A percentile compares a stretch with the other conserved stretches of the same genome.
phyloP scores from a whole-genome alignment of 768 basidiomycete species.

The Mycena epipterygia region DNA sequence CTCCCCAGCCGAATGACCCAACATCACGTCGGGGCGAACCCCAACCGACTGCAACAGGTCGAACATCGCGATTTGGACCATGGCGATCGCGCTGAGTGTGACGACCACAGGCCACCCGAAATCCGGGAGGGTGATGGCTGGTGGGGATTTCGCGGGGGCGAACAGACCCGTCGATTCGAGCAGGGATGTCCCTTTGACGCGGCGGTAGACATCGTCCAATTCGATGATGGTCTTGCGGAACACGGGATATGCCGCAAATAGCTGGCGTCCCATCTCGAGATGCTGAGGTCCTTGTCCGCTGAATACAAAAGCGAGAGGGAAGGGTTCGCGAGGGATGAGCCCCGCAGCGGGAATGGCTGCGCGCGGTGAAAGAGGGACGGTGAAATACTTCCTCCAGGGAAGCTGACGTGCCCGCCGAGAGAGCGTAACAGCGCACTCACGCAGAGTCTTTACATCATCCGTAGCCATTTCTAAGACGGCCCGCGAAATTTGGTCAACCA shows the following conservation, averaged over 20 bases:
- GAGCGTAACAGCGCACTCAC: slow-evolving; percentile 16
- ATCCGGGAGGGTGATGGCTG: neutral
- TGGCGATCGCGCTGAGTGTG: slow-evolving; percentile 43
- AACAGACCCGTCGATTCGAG: slow-evolving; percentile 47
- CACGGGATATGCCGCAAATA: slow-evolving; percentile 40
- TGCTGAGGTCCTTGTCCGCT: slow-evolving; percentile 53
- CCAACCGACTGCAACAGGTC: slow-evolving; percentile 44
- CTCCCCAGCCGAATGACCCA: slow-evolving; percentile 54
- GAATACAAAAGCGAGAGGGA: slow-evolving; percentile 48
- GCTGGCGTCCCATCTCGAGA: slow-evolving; percentile 48
- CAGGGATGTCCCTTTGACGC: slow-evolving; percentile 41
- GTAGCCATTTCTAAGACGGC: neutral
- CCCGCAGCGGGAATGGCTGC: slow-evolving; percentile 16
- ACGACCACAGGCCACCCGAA: slow-evolving; percentile 36
- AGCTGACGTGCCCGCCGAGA: slow-evolving; percentile 36
- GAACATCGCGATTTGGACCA: slow-evolving; percentile 50
- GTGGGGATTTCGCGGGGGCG: neutral
- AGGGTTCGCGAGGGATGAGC: slow-evolving; percentile 18
- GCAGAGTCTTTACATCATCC: neutral
- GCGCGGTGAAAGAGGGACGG: slow-evolving; percentile 1
- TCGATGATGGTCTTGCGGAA: slow-evolving; percentile 47
- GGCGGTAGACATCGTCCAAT: slow-evolving; percentile 42
- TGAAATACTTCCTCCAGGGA: slow-evolving; percentile 33
- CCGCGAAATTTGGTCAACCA: neutral
- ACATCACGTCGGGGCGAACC: slow-evolving; percentile 41